These are phyloP conservation scores for Kwoniella pini DNA, from an alignment of 768 basidiomycete species.

Conservation along the genomic window DNA sequence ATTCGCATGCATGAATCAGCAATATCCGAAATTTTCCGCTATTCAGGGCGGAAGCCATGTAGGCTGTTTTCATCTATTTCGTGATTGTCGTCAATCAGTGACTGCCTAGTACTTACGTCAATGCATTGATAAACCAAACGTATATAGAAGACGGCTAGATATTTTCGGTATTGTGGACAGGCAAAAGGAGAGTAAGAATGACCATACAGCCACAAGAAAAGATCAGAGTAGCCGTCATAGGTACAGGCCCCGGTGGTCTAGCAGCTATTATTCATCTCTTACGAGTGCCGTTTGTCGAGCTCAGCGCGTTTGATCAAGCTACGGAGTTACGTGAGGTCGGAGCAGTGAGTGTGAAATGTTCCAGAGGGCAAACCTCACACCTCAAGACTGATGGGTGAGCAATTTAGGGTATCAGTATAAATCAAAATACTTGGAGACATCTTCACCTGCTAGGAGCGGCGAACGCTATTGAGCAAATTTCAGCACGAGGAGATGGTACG, in stretches of 20 bases:
- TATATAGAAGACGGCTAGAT: too few relatives aligned
- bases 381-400: neutral
- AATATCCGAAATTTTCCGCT: too few relatives aligned
- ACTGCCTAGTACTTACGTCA: too few relatives aligned
- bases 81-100: too few relatives aligned
- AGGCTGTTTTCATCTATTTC: too few relatives aligned
- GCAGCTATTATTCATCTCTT: slow-evolving; percentile 23
- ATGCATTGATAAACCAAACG: too few relatives aligned
- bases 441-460: slow-evolving; percentile 29
- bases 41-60: too few relatives aligned
- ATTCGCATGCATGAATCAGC: too few relatives aligned
- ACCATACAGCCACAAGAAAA: neutral
- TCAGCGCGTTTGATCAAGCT: slow-evolving; percentile 37
- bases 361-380: neutral
- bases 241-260: slow-evolving; percentile 12
- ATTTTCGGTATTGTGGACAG: too few relatives aligned
- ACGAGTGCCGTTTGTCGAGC: slow-evolving; percentile 19
- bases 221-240: slow-evolving; percentile 13
- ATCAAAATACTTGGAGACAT: slow-evolving; percentile 39
- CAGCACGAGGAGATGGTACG: slow-evolving; percentile 15
- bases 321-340: slow-evolving; percentile 40
- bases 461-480: slow-evolving; percentile 23
- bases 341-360: slow-evolving; percentile 26
- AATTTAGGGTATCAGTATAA: slow-evolving; percentile 35
- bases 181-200: too few relatives aligned